Conservation (phyloP, 768 basidiomycete genomes). For the Leucocoprinus birnbaumii region DNA sequence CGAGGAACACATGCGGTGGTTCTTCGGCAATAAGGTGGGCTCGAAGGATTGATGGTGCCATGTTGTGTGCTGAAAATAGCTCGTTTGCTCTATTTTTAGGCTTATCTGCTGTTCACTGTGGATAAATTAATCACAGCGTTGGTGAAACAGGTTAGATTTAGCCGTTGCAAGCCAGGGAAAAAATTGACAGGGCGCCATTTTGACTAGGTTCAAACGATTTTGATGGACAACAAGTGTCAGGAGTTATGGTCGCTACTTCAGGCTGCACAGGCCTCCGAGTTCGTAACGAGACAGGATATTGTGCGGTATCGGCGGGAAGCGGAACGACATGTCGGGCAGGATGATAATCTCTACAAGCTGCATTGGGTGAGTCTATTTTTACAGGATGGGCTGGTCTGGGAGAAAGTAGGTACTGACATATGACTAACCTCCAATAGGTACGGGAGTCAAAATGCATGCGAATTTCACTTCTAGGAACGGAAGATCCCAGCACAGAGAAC, state of each 20-base stretch:
- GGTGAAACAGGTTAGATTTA: conserved; percentile 78
- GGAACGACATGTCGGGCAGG: conserved; percentile 69
- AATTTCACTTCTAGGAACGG: conserved; percentile 55
- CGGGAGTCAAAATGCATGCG: conserved; percentile 50
- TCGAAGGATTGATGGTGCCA: background rate
- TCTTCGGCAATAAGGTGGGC: conserved; percentile 83
- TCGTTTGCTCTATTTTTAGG: conserved; percentile 45
- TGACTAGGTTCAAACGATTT: conserved; percentile 77
- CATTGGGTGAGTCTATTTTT: conserved; percentile 63
- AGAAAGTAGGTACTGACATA: conserved; percentile 12
- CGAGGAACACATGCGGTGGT: conserved; percentile 94
- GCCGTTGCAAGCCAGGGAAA: background rate
- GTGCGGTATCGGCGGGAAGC: conserved; percentile 80
- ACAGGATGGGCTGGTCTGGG: conserved; percentile 13
- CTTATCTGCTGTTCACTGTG: conserved; percentile 88
- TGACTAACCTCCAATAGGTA: conserved; percentile 39
- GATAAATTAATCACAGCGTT: conserved; percentile 89
- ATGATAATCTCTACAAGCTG: conserved; percentile 74
- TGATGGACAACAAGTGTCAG: conserved; percentile 82
- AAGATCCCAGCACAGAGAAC: conserved; percentile 42
- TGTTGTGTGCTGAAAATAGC: conserved; percentile 13
- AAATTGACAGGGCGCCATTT: background rate
- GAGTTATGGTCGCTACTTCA: conserved; percentile 80
- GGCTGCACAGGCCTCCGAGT: conserved; percentile 51
- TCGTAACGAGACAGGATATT: conserved; percentile 58